Conservation (phyloP, 495 filamentous ascomycete species). For the Penicillium riverlandense region DNA sequence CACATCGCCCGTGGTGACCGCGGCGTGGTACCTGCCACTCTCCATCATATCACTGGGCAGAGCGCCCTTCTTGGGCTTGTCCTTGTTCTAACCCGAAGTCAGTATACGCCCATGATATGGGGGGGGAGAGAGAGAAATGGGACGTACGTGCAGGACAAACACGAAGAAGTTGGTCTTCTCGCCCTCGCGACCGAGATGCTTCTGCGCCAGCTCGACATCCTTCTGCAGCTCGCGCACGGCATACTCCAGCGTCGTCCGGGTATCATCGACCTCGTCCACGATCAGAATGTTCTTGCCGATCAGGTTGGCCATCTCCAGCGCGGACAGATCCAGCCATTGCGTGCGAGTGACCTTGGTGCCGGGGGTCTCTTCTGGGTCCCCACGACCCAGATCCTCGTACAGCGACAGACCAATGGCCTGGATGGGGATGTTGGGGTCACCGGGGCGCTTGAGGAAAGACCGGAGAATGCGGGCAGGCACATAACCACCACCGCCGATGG, state of each 20-base stretch:
- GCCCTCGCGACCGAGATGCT: conserved; percentile 57
- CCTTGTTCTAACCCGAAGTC: conserved; percentile 65
- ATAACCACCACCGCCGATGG: conserved; percentile 96
- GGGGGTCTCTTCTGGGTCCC: conserved; percentile 58
- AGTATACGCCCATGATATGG: background rate
- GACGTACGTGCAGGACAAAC: conserved; percentile 94
- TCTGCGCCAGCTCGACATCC: conserved; percentile 79
- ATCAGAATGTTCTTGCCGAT: conserved; percentile 97
- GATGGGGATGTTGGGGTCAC: conserved; percentile 92
- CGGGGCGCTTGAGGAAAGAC: conserved; percentile 90
- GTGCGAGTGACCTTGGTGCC: conserved; percentile 96
- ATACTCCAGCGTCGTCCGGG: conserved; percentile 92
- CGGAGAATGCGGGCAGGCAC: conserved; percentile 95
- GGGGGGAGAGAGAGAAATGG: no score
- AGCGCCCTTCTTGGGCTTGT: conserved; percentile 87
- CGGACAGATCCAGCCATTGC: conserved; percentile 92
- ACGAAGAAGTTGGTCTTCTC: conserved; percentile 82
- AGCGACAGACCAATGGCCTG: conserved; percentile 97
- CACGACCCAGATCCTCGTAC: conserved; percentile 73
- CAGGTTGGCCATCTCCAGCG: conserved; percentile 82
- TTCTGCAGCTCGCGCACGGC: conserved; percentile 93
- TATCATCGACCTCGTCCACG: conserved; percentile 98
- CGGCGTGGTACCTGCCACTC: conserved; percentile 72
- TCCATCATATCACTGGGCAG: conserved; percentile 76
- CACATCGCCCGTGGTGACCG: conserved; percentile 78